Base-by-base conservation (phyloP, 2,329 filamentous ascomycete species). In the Exophiala sideris region DNA sequence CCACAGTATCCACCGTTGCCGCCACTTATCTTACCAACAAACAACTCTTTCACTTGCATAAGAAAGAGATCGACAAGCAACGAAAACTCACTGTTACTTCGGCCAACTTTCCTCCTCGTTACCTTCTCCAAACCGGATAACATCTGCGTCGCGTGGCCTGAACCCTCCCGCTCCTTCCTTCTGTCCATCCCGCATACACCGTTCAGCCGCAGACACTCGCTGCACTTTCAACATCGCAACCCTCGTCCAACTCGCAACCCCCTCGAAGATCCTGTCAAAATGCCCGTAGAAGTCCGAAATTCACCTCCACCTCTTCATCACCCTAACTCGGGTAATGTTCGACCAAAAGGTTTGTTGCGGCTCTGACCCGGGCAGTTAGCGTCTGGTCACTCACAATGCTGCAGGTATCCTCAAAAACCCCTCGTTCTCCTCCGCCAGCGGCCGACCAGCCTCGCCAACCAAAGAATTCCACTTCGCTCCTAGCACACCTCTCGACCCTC, bases 391-490 rank as follows among this genome's bases (percentile, higher is more conserved):
- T 48, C 34, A 54, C 18, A 11, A 34, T 9, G 2, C 11, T n/a
- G 10, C 48, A 96, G 92, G 92, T 63, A 97, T 97, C 65, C 83
- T 97, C 64, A 97, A 97, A 76, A 96, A 96, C 76, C 86, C 88
- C 45, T 89, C 81, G 58, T 85, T 81, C 64, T 70, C 75, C 12
- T 64, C 62, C 47, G 72, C 64, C 54, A 70, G 62, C 46, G 69
- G 59, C 38, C 61, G 52, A 69, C 53, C 56, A 51, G 48, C 65
- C 52, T 67, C 70, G 6, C 67, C 69, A 20, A 65, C 57, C 38
- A 59, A 61, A 40, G 57, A 63, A 11, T 53, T 67, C 66, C 8
- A 69, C 60, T 32, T 64, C 52, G 67, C 59, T 57, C 48, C 57
- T 9, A 50, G 56, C 68, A 73, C 64, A 74, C 76, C 63, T 70